Evolutionary conservation across 1,284 basidiomycete species (phyloP), one percentile per base, ranked within the genome.

Genomic region (Leccinum insolens): DNA sequence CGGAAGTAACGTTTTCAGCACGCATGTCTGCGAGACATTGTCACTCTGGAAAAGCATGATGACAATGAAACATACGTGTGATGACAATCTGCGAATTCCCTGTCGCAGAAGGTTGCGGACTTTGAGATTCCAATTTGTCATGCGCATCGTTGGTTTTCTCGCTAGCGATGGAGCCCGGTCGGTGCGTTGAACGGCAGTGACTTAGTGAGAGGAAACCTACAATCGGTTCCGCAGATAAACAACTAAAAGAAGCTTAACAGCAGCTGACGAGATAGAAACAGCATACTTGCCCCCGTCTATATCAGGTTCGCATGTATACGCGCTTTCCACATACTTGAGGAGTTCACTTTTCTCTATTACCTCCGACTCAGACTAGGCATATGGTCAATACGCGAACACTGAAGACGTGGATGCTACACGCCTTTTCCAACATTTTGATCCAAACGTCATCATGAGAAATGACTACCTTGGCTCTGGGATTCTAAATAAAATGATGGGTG

Each of bases 21-120:
- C 58, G 65, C 8, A 73, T 63, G 6, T 63, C 72, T 74, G 58
- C 12, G 8, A n/a, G 3, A 7, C 12, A 15, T 20, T 61, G 4
- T 49, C 5, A 41, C 1, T 28, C 28, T 7, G 14, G 1, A 17
- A 44, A 64, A 7, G 9, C 6, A 15, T 15, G 41, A 44, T 1
- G 8, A 20, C 15, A 5, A 1, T 20, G 46, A 15, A 22, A 61
- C 70, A 3, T 60, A 64, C 67, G 17, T 11, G 64, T 66, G 20
- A 71, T 64, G 0, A 69, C 25, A 2, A 61, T 7, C 31, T 61
- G 25, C 7, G 44, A 34, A 4, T 14, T 31, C n/a, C 17, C 5
- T 11, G 9, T n/a, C 5, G 0, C 12, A 41, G 37, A 25, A 20
- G 46, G 4, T 3, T 49, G 46, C 46, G n/a, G 3, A 49, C n/a